Conservation (phyloP, 306 rosid species). For the Comarum palustre region DNA sequence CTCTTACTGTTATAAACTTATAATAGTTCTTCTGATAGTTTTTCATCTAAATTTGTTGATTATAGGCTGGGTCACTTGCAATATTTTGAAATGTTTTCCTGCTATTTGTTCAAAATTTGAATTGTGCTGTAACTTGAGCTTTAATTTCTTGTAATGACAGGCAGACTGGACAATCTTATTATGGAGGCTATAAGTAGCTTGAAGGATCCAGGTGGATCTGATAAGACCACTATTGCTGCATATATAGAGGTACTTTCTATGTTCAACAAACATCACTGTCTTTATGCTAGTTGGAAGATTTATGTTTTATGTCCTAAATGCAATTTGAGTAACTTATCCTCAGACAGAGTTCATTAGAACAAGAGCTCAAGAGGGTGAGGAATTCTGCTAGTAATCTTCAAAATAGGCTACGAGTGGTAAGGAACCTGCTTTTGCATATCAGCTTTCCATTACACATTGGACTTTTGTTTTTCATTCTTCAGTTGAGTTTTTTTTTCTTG, state of each 20-base stretch:
- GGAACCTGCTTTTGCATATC: conserved; percentile 12
- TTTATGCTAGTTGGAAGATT: conserved; percentile 17
- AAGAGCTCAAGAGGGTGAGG: conserved; percentile 63
- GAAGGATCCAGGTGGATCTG: conserved; percentile 83
- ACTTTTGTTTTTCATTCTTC: conserved; percentile 6
- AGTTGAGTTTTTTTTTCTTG: conserved; percentile 19
- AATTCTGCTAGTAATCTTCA: conserved; percentile 62
- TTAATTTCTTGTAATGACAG: conserved; percentile 10
- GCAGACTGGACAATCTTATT: conserved; percentile 81
- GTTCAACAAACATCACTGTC: neutral
- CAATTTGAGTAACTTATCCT: conserved; percentile 70
- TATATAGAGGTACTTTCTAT: conserved; percentile 72
- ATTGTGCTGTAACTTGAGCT: neutral
- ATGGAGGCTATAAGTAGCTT: conserved; percentile 74
- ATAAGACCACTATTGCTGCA: conserved; percentile 74
- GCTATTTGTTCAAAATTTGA: neutral
- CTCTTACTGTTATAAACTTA: neutral
- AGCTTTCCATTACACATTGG: conserved; percentile 7
- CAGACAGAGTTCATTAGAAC: conserved; percentile 99
- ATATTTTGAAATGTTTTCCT: neutral
- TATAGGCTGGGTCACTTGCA: no score
- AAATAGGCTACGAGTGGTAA: conserved; percentile 76
- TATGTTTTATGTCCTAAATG: conserved; percentile 39
- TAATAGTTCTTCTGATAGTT: neutral
- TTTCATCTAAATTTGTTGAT: neutral